These are phyloP conservation scores for Nigrospora sphaerica DNA, from an alignment of 2,329 filamentous ascomycete genomes.

Conservation along the genomic window DNA sequence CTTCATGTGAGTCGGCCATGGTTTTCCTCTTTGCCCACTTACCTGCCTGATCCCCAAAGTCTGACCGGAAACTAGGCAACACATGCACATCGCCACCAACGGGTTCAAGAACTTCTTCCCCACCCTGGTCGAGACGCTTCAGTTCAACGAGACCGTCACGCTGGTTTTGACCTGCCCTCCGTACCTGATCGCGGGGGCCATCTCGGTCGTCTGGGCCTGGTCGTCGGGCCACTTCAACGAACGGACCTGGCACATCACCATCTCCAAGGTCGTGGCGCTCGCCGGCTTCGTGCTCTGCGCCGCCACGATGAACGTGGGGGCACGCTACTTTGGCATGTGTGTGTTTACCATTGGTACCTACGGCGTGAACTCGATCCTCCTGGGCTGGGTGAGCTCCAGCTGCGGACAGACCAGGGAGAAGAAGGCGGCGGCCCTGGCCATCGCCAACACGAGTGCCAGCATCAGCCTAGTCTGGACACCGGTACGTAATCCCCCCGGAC, in stretches of 20 bases:
- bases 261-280: constrained; percentile 30
- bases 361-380: constrained; percentile 32
- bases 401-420: constrained; percentile 36
- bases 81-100: not conserved
- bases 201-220: constrained; percentile 37
- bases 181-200: constrained; percentile 38
- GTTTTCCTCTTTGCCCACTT: too few relatives aligned
- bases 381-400: constrained; percentile 33
- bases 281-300: constrained; percentile 31
- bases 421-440: constrained; percentile 31
- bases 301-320: constrained; percentile 19
- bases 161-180: constrained; percentile 44
- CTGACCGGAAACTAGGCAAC: not conserved
- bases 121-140: not conserved
- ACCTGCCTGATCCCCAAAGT: too few relatives aligned
- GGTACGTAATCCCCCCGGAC: not conserved
- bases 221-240: constrained; percentile 40
- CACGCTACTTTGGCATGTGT: constrained; percentile 25
- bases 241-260: constrained; percentile 41
- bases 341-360: constrained; percentile 27
- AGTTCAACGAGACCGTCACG: constrained; percentile 39
- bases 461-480: constrained; percentile 37
- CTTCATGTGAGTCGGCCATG: not conserved
- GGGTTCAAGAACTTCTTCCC: not conserved
- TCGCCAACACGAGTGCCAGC: constrained; percentile 36